Evolutionary conservation across 2,329 filamentous ascomycete species (phyloP).

Genomic region (Aspergillus versicolor): DNA sequence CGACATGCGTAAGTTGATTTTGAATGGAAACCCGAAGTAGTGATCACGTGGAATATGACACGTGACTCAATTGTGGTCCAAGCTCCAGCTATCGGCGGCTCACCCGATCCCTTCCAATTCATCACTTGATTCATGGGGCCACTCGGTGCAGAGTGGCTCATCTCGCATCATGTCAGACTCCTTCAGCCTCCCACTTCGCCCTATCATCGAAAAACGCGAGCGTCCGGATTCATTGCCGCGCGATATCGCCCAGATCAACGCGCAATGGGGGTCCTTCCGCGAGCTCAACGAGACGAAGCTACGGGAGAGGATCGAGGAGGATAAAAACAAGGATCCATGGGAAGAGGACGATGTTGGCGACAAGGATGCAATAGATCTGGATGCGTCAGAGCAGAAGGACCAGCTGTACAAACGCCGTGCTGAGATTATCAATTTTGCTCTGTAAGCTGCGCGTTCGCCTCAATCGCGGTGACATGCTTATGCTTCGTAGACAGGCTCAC

Average conservation of each 20-base stretch:
- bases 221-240: conserved; percentile 63
- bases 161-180: conserved; percentile 36
- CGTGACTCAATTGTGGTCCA: neutral
- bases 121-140: conserved; percentile 3
- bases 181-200: conserved; percentile 61
- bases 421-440: conserved; percentile 46
- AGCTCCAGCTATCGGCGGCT: neutral
- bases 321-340: conserved; percentile 50
- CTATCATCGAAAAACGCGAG: conserved; percentile 48
- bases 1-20: too few relatives aligned
- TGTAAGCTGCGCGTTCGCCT: conserved; percentile 28
- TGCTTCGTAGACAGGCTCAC: conserved; percentile 40
- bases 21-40: too few relatives aligned
- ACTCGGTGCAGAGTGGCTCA: conserved; percentile 3
- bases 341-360: conserved; percentile 45
- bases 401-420: conserved; percentile 44
- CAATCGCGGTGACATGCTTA: conserved; percentile 5
- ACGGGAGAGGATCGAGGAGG: conserved; percentile 62
- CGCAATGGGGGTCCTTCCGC: conserved; percentile 78
- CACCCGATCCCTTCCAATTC: too few relatives aligned
- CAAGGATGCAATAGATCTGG: conserved; percentile 29
- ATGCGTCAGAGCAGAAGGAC: conserved; percentile 40
- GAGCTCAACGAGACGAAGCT: conserved; percentile 73
- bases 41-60: too few relatives aligned
- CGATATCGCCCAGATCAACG: conserved; percentile 76